Base-by-base conservation (phyloP, 2,329 filamentous ascomycete species). In the Aspergillus pseudonomiae region DNA sequence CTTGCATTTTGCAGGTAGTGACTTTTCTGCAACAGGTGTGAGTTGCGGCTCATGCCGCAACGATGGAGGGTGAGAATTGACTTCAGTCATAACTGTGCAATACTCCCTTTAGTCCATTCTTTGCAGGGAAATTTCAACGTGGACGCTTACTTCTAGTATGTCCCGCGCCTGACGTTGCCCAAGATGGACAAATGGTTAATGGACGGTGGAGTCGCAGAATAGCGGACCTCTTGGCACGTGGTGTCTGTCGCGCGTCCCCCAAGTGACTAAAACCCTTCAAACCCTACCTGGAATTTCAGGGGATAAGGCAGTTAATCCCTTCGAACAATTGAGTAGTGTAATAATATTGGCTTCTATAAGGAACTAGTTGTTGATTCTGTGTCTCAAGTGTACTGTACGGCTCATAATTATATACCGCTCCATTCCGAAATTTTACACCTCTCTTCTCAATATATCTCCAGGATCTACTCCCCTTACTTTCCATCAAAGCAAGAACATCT, bases 1-100 rank as follows among this genome's bases (percentile, higher is more conserved):
- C 68, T 81, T 81, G 70, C 78, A 79, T 77, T 77, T 80, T 70
- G 75, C 71, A 36, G 76, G 71, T 45, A 81, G 70, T 57, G 72
- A 74, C 68, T 81, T 80, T 66, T 80, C 78, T 48, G 74, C 76
- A 53, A 80, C 75, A 19, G 75, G 70, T 7, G 74, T 74, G 63
- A 81, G 76, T 63, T 77, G 75, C 62, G 76, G 76, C 67, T 69
- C 68, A 57, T 62, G 55, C 39, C 34, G 46, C 34, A 62, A 41
- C 26, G 50, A 26, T 43, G 26, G 48, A 21, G 46, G 55, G 55
- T 67, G 63, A 53, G 60, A 65, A 24, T 41, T 65, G 58, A 71
- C 63, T 48, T 70, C 67, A 61, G 66, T 66, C 72, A 74, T 75
- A 21, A 30, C 69, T 53, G 30, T 12, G 48, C 41, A 14, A 6